phyloP scores from a whole-genome alignment of 495 filamentous ascomycete genomes.

The Penicillium dipodomyicola region DNA sequence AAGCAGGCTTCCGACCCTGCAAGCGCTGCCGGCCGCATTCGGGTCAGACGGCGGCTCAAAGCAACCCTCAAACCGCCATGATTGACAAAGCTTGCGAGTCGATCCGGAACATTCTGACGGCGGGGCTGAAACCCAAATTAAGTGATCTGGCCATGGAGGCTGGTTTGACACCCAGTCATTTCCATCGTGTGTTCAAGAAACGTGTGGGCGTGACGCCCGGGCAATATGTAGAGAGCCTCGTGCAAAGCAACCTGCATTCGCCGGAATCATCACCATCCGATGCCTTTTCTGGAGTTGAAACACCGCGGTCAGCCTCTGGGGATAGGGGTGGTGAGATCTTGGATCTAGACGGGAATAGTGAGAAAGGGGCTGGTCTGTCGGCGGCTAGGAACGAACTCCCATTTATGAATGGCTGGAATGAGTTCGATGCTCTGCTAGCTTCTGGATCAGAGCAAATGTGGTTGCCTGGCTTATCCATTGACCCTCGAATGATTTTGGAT shows the following conservation, averaged over 20 bases:
- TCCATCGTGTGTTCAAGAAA: slow-evolving; percentile 62
- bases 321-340: slow-evolving; percentile 1
- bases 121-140: slow-evolving; percentile 42
- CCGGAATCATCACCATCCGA: slow-evolving; percentile 13
- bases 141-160: slow-evolving; percentile 52
- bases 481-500: slow-evolving; percentile 19
- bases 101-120: slow-evolving; percentile 26
- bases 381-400: slow-evolving; percentile 11
- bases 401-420: slow-evolving; percentile 32
- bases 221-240: slow-evolving; percentile 40
- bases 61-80: slow-evolving; percentile 42
- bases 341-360: slow-evolving; percentile 12
- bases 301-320: slow-evolving; percentile 9
- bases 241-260: slow-evolving; percentile 6
- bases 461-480: slow-evolving; percentile 17
- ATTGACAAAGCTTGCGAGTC: slow-evolving; percentile 47
- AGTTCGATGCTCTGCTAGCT: slow-evolving; percentile 40
- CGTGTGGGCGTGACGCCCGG: slow-evolving; percentile 60
- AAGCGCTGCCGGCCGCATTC: slow-evolving; percentile 61
- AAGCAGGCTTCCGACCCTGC: slow-evolving; percentile 59
- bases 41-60: slow-evolving; percentile 31
- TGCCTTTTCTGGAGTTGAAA: slow-evolving; percentile 16
- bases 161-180: slow-evolving; percentile 57
- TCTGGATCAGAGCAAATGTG: slow-evolving; percentile 25
- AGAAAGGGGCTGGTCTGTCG: slow-evolving; percentile 13